phyloP scores from a whole-genome alignment of 495 filamentous ascomycete species.

The Talaromyces liani region DNA sequence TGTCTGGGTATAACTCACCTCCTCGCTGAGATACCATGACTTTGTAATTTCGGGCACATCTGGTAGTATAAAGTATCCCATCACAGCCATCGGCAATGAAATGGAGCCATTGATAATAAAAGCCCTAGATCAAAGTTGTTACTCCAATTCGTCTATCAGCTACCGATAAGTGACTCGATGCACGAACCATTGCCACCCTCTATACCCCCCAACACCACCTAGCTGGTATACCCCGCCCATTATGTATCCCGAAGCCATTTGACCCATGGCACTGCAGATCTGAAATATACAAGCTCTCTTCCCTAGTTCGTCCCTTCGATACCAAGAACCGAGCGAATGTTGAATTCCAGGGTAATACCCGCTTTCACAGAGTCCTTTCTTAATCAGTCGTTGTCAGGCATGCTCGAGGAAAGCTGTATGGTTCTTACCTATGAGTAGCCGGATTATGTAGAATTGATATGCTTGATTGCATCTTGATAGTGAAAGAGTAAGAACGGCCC shows the following conservation, averaged over 20 bases:
- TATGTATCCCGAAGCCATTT: slow-evolving; percentile 53
- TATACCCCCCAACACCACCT: slow-evolving; percentile 39
- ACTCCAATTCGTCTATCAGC: slow-evolving; percentile 9
- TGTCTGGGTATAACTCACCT: slow-evolving; percentile 16
- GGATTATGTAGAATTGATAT: slow-evolving; percentile 46
- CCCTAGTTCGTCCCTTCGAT: slow-evolving; percentile 48
- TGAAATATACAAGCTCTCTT: slow-evolving; percentile 59
- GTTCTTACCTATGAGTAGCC: slow-evolving; percentile 49
- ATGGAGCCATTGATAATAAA: slow-evolving; percentile 40
- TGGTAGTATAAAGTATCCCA: slow-evolving; percentile 52
- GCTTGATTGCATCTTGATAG: slow-evolving; percentile 40
- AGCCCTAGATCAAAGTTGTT: slow-evolving; percentile 20
- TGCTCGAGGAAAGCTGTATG: slow-evolving; percentile 25
- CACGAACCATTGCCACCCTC: slow-evolving; percentile 38
- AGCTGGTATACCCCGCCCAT: slow-evolving; percentile 47
- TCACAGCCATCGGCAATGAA: slow-evolving; percentile 39
- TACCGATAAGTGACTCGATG: neutral
- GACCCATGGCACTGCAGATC: slow-evolving; percentile 42
- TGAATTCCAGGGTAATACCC: slow-evolving; percentile 41
- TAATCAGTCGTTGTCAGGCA: neutral
- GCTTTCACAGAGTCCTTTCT: slow-evolving; percentile 33
- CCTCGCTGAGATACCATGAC: slow-evolving; percentile 41
- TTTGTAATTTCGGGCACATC: slow-evolving; percentile 54
- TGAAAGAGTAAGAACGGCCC: slow-evolving; percentile 46
- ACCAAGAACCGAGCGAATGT: slow-evolving; percentile 41